A percentile compares a stretch with the other conserved stretches of the same genome.
These are phyloP conservation scores for Fusarium sp. DNA, from an alignment of 2,329 filamentous ascomycete species.

Conservation along the genomic window DNA sequence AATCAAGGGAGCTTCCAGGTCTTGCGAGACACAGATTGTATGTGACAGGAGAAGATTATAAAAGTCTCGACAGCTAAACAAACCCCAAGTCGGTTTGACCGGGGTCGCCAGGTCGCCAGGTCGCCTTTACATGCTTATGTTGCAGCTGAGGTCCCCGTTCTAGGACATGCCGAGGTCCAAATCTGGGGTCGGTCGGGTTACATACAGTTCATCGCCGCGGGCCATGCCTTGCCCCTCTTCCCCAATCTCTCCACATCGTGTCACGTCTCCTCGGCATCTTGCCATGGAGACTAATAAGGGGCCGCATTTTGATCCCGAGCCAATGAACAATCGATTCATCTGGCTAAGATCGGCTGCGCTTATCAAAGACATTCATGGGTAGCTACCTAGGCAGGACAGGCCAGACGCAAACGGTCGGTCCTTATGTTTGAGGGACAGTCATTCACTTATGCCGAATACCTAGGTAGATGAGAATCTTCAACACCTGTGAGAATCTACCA, in stretches of 20 bases:
- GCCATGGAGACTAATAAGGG: not conserved
- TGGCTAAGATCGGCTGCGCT: not conserved
- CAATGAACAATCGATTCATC: not conserved
- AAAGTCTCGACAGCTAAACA: not conserved
- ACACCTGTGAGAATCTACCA: not conserved
- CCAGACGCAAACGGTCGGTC: not conserved
- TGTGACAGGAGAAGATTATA: not conserved
- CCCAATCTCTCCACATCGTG: slow-evolving; percentile 29
- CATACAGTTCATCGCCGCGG: slow-evolving; percentile 11
- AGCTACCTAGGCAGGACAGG: no score
- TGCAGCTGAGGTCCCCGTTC: slow-evolving; percentile 5
- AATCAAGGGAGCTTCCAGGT: not conserved
- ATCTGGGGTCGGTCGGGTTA: slow-evolving; percentile 17
- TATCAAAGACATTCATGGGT: not conserved
- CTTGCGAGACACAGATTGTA: not conserved
- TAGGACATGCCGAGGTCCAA: slow-evolving; percentile 42
- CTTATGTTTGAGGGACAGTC: not conserved
- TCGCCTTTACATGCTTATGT: slow-evolving; percentile 12
- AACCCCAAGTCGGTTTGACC: slow-evolving; percentile 1
- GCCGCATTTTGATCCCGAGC: not conserved
- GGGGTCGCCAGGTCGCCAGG: not conserved
- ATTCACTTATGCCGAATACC: not conserved
- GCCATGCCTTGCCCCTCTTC: slow-evolving; percentile 38
- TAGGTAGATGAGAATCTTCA: not conserved
- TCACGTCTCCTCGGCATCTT: slow-evolving; percentile 20